Evolutionary conservation across 352 stramenopile genomes (phyloP), one percentile per base, ranked within the genome.

Genomic region (Pythium sp.): DNA sequence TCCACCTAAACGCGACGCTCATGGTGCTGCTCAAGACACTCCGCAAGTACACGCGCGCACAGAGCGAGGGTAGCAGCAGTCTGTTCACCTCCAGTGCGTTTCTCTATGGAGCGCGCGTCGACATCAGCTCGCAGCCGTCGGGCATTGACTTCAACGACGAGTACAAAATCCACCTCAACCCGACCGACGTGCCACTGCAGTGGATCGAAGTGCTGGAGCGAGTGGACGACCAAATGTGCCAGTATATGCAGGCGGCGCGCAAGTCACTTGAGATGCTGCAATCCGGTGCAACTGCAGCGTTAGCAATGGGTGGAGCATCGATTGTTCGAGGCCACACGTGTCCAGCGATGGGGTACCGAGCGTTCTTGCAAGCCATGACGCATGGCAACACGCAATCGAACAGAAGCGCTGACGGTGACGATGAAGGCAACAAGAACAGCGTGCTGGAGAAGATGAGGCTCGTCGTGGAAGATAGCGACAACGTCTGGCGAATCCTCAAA

Each of bases 1-100:
- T 89, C 53, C 80, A 84, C n/a, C 63, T 91, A 22, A 89, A 89
- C 30, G 80, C 77, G 58, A 84, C 80, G 15, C 58, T 81, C 14
- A 82, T 91, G 77, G 78, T 81, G 54, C 72, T 91, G 53, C 72
- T 86, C 15, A 79, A 88, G 64, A 88, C 77, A 5, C 70, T 91
- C 6, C 80, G 80, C 36, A 85, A 88, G 64, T 83, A 77, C 47
- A 63, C 64, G 11, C 60, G 60, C n/a, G 71, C 72, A 12, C 79
- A 84, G 34, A 79, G 75, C 55, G 51, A 20, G 24, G 11, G 28
- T 8, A 34, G n/a, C 47, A 63, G 78, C 4, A 58, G 54, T n/a
- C 28, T 78, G 20, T 81, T 79, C 47, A 77, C 74, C 14, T 67
- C 78, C 15, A 74, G 67, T 3, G 65, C 70, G 8, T 84, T 88